A percentile compares a stretch with the other conserved stretches of the same genome.
Conservation (phyloP, 441 rosid species). For the Populus hybrid region DNA sequence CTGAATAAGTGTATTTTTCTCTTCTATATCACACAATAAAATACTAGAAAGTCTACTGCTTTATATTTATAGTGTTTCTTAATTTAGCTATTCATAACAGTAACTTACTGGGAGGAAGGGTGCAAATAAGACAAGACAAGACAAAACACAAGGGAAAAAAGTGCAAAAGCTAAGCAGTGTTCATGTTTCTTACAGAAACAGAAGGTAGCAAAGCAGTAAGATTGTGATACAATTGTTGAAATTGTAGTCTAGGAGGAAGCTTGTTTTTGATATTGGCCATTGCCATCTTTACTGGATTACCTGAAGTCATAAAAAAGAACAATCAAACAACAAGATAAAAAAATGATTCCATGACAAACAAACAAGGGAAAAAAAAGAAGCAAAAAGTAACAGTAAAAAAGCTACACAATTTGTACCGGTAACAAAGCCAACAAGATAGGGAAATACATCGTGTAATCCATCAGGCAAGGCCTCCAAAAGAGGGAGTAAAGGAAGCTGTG, state of each 20-base stretch:
- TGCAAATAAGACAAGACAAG: too few relatives aligned
- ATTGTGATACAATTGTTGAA: slow-evolving; percentile 40
- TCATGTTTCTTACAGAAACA: slow-evolving; percentile 44
- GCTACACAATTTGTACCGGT: not conserved
- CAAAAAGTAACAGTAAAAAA: not conserved
- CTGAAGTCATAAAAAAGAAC: slow-evolving; percentile 26
- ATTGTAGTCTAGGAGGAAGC: slow-evolving; percentile 41
- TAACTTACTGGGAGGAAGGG: too few relatives aligned
- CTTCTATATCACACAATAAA: too few relatives aligned
- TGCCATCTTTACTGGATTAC: slow-evolving; percentile 70
- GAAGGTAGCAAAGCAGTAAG: slow-evolving; percentile 57
- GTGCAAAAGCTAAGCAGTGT: not conserved
- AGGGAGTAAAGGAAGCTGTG: not conserved
- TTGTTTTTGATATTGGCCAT: slow-evolving; percentile 38
- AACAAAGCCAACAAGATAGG: not conserved
- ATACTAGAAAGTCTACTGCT: too few relatives aligned
- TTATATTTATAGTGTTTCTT: too few relatives aligned
- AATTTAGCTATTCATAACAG: too few relatives aligned
- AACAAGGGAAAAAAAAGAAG: not conserved
- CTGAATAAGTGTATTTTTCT: too few relatives aligned
- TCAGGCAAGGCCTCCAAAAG: not conserved
- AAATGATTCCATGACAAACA: not conserved
- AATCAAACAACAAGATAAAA: not conserved
- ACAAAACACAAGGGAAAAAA: not conserved
- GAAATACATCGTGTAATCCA: not conserved